Evolutionary conservation across 495 filamentous ascomycete genomes (phyloP).

Genomic region (Aspergillus bertholletiae): DNA sequence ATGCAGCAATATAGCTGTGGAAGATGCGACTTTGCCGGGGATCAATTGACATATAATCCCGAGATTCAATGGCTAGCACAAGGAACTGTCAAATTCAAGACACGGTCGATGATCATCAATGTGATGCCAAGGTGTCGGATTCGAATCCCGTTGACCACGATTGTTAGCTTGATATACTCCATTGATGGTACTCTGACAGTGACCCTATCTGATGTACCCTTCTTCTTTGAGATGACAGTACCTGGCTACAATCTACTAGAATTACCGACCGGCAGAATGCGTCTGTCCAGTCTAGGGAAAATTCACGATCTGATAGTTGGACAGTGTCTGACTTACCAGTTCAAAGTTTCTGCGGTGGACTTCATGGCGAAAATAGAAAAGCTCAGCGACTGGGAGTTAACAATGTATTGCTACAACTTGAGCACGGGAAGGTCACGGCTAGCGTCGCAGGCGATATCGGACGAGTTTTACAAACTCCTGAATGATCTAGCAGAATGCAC

Average conservation of each 20-base stretch:
- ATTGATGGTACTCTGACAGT: conserved; percentile 5
- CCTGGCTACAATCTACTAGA: neutral
- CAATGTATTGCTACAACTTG: neutral
- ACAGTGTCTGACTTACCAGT: conserved; percentile 25
- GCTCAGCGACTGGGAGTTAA: conserved; percentile 11
- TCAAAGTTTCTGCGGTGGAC: conserved; percentile 2
- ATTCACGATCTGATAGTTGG: conserved; percentile 17
- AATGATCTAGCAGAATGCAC: conserved; percentile 5
- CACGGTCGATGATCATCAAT: conserved; percentile 15
- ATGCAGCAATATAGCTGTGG: conserved; percentile 43
- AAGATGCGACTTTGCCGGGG: conserved; percentile 38
- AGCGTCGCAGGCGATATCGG: neutral
- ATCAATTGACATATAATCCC: conserved; percentile 38
- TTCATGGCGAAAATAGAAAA: conserved; percentile 3
- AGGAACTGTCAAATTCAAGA: conserved; percentile 42
- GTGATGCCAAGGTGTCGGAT: conserved; percentile 5
- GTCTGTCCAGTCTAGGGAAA: conserved; percentile 7
- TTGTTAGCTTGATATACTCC: conserved; percentile 12
- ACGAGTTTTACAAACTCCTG: conserved; percentile 3
- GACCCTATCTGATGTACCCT: conserved; percentile 14
- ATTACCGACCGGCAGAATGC: neutral
- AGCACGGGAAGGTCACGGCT: neutral
- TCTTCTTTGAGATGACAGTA: conserved; percentile 6
- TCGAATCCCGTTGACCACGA: conserved; percentile 15
- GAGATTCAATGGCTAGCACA: conserved; percentile 34